Base-by-base conservation (phyloP, 2,329 filamentous ascomycete species). In the Fusarium falciforme region DNA sequence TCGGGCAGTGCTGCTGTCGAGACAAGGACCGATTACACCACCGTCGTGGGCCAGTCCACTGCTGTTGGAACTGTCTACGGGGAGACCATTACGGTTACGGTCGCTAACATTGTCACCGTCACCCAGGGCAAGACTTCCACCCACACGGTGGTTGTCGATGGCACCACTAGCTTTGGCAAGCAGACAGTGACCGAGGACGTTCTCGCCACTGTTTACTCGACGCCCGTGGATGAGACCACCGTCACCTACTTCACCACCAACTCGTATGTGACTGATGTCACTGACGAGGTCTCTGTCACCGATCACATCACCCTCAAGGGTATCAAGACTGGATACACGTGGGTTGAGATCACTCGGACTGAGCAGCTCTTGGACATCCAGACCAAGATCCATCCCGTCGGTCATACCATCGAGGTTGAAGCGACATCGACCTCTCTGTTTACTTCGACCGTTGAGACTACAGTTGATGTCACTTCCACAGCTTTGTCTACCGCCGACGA, bases 371-470 rank as follows among this genome's bases (percentile, higher is more conserved):
- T 61, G 27, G 64, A 58, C 1, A 55, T 68, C 8, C 57, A 61
- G 14, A 69, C 57, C 29, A 49, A 63, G 38, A 14, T 67, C 1
- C 25, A 57, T 14, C 31, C 47, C 0, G 49, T 57, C 6, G 57
- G 54, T 1, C 55, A 68, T 17, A 68, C 64, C 1, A 42, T 68
- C 6, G 67, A 63, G 6, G 16, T 63, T 12, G 49, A 27, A 1
- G 57, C 54, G 4, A 68, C 64, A 0, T 57, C 64, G 6, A 69
- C 49, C 10, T 62, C 64, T 9, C 52, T 67, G 2, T 55, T 60
- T 5, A 42, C 67, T n/a, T 64, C 58, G 3, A 68, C 67, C 10
- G 49, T 69, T 4, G 49, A 69, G 14, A 68, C 67, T 3, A 69
- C 67, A 1, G 58, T 67, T 2, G 58, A 67, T 4, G 64, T 67